Evolutionary conservation across 2,329 filamentous ascomycete species (phyloP).

Genomic region (Aspergillus vadensis): DNA sequence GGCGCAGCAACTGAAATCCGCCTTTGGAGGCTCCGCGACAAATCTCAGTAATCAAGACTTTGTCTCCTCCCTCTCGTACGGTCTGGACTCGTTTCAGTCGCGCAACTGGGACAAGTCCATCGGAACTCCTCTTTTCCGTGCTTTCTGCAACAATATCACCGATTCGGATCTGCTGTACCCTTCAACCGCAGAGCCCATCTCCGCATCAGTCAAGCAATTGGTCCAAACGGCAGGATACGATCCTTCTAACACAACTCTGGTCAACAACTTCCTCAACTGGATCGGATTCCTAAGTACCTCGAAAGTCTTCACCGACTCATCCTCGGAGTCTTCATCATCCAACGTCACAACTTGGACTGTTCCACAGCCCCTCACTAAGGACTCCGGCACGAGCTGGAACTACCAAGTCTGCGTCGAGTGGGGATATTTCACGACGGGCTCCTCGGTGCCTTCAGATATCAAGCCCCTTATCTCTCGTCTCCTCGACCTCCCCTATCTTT

Average conservation of each 20-base stretch:
- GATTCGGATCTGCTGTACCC: constrained; percentile 48
- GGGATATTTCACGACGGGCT: constrained; percentile 77
- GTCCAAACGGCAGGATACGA: constrained; percentile 18
- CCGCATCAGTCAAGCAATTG: constrained; percentile 31
- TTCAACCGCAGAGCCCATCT: constrained; percentile 20
- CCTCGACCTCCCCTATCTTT: constrained; percentile 64
- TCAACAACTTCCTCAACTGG: constrained; percentile 58
- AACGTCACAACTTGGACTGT: neutral
- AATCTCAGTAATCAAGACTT: constrained; percentile 18
- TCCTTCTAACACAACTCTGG: constrained; percentile 44
- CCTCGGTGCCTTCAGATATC: constrained; percentile 63
- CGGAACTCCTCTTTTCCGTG: constrained; percentile 51
- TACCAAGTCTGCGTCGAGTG: constrained; percentile 66
- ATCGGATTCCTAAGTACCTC: constrained; percentile 58
- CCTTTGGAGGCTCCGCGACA: constrained; percentile 50
- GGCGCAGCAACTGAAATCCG: constrained; percentile 53
- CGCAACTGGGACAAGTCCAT: constrained; percentile 63
- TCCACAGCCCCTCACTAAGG: constrained; percentile 12
- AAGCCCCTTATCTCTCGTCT: constrained; percentile 72
- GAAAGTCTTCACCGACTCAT: constrained; percentile 39
- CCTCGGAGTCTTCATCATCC: neutral
- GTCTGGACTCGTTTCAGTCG: constrained; percentile 56
- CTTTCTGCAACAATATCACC: constrained; percentile 61
- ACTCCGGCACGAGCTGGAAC: constrained; percentile 54
- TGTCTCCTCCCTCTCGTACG: constrained; percentile 41